These are phyloP conservation scores for Calonectria montana DNA, from an alignment of 2,329 filamentous ascomycete genomes.

Conservation along the genomic window DNA sequence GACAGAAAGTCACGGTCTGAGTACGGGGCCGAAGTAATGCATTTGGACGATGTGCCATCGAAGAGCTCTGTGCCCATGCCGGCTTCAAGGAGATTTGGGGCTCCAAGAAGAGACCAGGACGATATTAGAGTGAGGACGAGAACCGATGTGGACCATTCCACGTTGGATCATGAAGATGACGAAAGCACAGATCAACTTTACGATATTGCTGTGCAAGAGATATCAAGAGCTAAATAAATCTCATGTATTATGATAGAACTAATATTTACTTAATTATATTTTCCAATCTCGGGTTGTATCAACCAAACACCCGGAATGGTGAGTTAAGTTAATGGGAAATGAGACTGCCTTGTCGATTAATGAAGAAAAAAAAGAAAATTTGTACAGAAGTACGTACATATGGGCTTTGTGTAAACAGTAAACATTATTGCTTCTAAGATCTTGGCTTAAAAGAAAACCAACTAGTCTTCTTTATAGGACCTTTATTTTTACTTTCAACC, in stretches of 20 bases:
- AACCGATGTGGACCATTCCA: not conserved
- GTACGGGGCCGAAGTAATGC: not conserved
- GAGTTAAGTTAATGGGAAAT: too few relatives aligned
- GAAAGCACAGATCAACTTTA: not conserved
- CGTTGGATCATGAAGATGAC: not conserved
- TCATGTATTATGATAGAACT: conserved; percentile 30
- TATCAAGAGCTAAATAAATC: not conserved
- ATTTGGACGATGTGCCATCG: not conserved
- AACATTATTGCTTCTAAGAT: too few relatives aligned
- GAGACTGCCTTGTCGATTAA: too few relatives aligned
- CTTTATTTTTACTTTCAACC: too few relatives aligned
- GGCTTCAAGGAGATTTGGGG: not conserved
- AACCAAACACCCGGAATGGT: too few relatives aligned
- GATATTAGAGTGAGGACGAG: not conserved
- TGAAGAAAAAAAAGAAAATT: too few relatives aligned
- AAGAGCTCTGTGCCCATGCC: not conserved
- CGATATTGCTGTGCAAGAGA: not conserved
- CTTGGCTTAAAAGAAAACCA: too few relatives aligned
- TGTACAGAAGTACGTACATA: too few relatives aligned
- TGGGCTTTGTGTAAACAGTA: too few relatives aligned
- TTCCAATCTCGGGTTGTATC: too few relatives aligned
- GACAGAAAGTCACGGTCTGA: not conserved
- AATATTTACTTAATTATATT: conserved; percentile 36
- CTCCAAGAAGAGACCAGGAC: too few relatives aligned
- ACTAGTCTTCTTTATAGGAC: too few relatives aligned